These are phyloP conservation scores for Barbarea vulgaris DNA, from an alignment of 345 rosid genomes.

Conservation along the genomic window DNA sequence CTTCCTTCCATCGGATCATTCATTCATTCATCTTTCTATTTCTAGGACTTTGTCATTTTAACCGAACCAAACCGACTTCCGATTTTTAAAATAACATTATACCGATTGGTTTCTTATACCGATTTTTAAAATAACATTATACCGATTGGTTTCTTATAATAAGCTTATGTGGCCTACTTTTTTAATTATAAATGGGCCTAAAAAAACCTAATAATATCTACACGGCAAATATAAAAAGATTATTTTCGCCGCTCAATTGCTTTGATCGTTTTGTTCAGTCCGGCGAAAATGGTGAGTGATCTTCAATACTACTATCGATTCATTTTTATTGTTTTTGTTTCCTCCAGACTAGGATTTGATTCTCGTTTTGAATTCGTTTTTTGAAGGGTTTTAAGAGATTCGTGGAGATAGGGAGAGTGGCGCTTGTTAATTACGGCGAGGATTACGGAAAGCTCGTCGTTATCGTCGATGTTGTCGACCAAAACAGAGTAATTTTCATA, in stretches of 20 bases:
- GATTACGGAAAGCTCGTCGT: slow-evolving; percentile 88
- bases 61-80: background rate
- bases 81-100: background rate
- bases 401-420: slow-evolving; percentile 92
- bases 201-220: slow-evolving; percentile 1
- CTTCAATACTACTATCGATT: too few species aligned
- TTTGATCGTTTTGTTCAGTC: background rate
- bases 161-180: background rate
- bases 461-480: slow-evolving; percentile 85
- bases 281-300: slow-evolving; percentile 14
- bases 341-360: too few species aligned
- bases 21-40: slow-evolving; percentile 30
- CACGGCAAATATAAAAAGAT: background rate
- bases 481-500: slow-evolving; percentile 63
- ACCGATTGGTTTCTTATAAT: background rate
- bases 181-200: background rate
- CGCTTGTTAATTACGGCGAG: slow-evolving; percentile 82
- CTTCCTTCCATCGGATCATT: too few species aligned
- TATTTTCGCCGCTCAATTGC: background rate
- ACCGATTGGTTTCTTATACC: background rate
- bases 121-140: background rate
- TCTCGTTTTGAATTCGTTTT: too few species aligned
- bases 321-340: too few species aligned
- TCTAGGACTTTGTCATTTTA: slow-evolving; percentile 23
- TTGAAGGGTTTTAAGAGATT: slow-evolving; percentile 82